These are phyloP conservation scores for Tremella fuciformis DNA, from an alignment of 768 basidiomycete species.

Conservation along the genomic window DNA sequence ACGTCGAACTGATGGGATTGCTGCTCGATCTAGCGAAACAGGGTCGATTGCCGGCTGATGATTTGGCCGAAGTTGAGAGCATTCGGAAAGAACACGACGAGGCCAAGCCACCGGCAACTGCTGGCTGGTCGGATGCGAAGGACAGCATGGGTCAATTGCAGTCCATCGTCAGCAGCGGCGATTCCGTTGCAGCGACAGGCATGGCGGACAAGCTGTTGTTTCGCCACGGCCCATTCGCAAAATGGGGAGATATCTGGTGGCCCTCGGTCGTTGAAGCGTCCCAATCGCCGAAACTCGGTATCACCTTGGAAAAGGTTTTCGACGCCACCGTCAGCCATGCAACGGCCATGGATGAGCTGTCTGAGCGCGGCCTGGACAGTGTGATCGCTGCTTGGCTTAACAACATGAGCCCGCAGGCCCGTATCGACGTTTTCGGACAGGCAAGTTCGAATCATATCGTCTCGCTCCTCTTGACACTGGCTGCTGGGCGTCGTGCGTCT, in stretches of 20 bases:
- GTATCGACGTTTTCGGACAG: slow-evolving; percentile 16
- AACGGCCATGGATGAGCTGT: background rate
- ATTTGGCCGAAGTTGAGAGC: slow-evolving; percentile 26
- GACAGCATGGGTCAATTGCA: slow-evolving; percentile 5
- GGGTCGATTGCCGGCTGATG: slow-evolving; percentile 27
- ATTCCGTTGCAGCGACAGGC: background rate
- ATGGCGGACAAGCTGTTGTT: slow-evolving; percentile 32
- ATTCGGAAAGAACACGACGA: slow-evolving; percentile 13
- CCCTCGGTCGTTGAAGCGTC: background rate
- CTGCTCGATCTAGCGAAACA: slow-evolving; percentile 25
- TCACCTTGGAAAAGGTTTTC: background rate
- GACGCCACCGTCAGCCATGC: background rate
- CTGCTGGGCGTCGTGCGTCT: slow-evolving; percentile 24
- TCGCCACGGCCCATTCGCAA: slow-evolving; percentile 11
- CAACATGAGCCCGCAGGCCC: background rate
- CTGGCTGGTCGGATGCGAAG: slow-evolving; percentile 7
- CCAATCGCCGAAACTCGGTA: background rate
- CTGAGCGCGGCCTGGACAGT: background rate
- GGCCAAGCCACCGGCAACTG: slow-evolving; percentile 12
- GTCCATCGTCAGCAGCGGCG: slow-evolving; percentile 9
- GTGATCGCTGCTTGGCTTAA: slow-evolving; percentile 27
- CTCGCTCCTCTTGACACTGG: slow-evolving; percentile 27
- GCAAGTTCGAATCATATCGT: slow-evolving; percentile 1
- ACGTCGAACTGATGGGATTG: slow-evolving; percentile 18
- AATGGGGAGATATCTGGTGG: slow-evolving; percentile 6